Evolutionary conservation across 768 basidiomycete species (phyloP).

Genomic region (Boletellus ananas): DNA sequence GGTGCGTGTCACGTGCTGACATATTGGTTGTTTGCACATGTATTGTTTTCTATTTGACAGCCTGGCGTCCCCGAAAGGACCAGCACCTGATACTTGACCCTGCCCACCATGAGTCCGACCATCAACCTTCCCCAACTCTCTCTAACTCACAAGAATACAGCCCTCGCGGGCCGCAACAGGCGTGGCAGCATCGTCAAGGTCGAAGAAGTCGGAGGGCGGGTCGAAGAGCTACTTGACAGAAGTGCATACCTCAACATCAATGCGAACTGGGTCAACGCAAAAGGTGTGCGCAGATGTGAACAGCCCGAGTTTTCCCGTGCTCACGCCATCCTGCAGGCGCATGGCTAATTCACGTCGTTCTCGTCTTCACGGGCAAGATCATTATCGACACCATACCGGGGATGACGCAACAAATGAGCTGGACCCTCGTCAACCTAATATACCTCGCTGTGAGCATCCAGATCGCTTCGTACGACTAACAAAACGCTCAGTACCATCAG

Average conservation of each 20-base stretch:
- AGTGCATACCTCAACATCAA: slow-evolving; percentile 81
- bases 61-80: too few relatives aligned
- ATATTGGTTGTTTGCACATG: slow-evolving; percentile 9
- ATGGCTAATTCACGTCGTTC: slow-evolving; percentile 95
- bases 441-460: slow-evolving; percentile 74
- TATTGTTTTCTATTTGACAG: slow-evolving; percentile 2
- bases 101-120: slow-evolving; percentile 44
- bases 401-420: slow-evolving; percentile 90
- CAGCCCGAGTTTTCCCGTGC: neutral
- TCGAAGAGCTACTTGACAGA: slow-evolving; percentile 76
- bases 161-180: slow-evolving; percentile 48
- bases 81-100: too few relatives aligned
- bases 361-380: slow-evolving; percentile 87
- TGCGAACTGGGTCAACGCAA: slow-evolving; percentile 91
- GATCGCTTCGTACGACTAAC: neutral
- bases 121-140: slow-evolving; percentile 52
- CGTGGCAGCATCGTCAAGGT: slow-evolving; percentile 81
- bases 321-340: slow-evolving; percentile 58
- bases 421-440: slow-evolving; percentile 88
- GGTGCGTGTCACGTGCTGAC: slow-evolving; percentile 13
- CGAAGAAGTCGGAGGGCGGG: slow-evolving; percentile 70
- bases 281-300: slow-evolving; percentile 48
- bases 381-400: slow-evolving; percentile 92
- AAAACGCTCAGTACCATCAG: slow-evolving; percentile 37
- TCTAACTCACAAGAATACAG: slow-evolving; percentile 26